phyloP scores from a whole-genome alignment of 306 rosid genomes.

The Aeschynomene evenia region DNA sequence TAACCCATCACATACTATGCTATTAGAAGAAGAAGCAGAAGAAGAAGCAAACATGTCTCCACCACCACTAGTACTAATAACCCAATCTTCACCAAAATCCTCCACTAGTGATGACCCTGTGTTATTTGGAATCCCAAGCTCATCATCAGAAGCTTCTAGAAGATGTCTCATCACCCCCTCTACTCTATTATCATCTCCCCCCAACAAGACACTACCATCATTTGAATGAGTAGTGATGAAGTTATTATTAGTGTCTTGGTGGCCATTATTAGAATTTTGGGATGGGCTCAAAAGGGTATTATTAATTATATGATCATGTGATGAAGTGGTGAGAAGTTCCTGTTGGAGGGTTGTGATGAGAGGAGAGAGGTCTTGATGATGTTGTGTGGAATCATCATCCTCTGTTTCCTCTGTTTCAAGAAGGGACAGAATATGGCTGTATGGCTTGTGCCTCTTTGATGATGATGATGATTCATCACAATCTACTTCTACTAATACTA shows the following conservation, averaged over 20 bases:
- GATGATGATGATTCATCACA: slow-evolving; percentile 39
- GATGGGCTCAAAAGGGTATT: slow-evolving; percentile 15
- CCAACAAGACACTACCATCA: background rate
- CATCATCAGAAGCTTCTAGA: slow-evolving; percentile 68
- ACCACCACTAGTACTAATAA: background rate
- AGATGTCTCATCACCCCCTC: slow-evolving; percentile 58
- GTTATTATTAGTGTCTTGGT: background rate
- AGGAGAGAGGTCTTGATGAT: slow-evolving; percentile 63
- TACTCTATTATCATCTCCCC: slow-evolving; percentile 43
- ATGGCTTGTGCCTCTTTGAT: slow-evolving; percentile 62
- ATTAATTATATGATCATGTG: too few relatives aligned
- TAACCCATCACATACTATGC: slow-evolving; percentile 40
- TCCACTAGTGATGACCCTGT: background rate
- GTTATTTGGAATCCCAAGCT: slow-evolving; percentile 64
- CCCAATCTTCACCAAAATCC: background rate
- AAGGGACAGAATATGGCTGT: slow-evolving; percentile 63
- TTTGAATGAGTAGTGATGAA: background rate
- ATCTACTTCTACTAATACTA: background rate
- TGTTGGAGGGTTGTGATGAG: slow-evolving; percentile 68
- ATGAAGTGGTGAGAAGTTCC: slow-evolving; percentile 41
- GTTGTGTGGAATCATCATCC: slow-evolving; percentile 35
- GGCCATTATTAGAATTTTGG: slow-evolving; percentile 10
- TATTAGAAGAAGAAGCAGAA: too few relatives aligned
- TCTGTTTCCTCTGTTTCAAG: slow-evolving; percentile 60
- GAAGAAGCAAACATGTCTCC: slow-evolving; percentile 19